Conservation (phyloP, 306 rosid genomes). For the Clitoria ternatea region DNA sequence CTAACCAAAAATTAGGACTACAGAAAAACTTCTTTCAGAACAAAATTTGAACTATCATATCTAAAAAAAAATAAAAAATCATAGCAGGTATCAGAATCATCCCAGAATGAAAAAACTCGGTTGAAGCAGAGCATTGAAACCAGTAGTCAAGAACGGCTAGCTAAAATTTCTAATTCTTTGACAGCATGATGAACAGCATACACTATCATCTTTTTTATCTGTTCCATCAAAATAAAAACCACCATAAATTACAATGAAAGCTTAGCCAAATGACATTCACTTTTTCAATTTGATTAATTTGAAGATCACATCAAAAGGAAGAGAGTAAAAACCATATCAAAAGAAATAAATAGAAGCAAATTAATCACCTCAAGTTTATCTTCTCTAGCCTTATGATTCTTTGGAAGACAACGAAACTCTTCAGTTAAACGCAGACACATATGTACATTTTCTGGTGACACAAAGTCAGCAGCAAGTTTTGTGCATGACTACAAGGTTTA, state of each 20-base stretch:
- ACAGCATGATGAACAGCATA: slow-evolving; percentile 49
- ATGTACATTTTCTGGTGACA: slow-evolving; percentile 58
- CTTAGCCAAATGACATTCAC: neutral
- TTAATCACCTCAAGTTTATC: slow-evolving; percentile 69
- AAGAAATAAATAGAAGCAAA: neutral
- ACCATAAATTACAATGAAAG: neutral
- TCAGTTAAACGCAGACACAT: slow-evolving; percentile 54
- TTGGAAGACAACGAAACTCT: slow-evolving; percentile 60
- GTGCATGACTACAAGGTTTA: slow-evolving; percentile 52
- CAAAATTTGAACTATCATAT: neutral
- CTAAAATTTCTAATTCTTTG: slow-evolving; percentile 39
- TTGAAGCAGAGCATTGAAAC: neutral
- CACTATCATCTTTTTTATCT: slow-evolving; percentile 65
- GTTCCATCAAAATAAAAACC: slow-evolving; percentile 26
- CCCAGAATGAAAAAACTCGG: neutral
- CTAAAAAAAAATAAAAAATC: too few species aligned
- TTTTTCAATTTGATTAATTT: neutral
- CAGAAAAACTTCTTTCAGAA: neutral
- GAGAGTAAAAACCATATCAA: neutral
- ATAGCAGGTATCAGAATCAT: neutral
- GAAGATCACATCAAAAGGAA: neutral
- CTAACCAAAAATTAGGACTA: neutral
- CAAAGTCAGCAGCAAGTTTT: slow-evolving; percentile 71
- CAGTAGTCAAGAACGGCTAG: neutral
- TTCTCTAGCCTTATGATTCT: slow-evolving; percentile 61